Percentiles rank a stretch among this genome's conserved stretches.
phyloP scores from a whole-genome alignment of 208 protist species.

The Wallacemonas sp. region DNA sequence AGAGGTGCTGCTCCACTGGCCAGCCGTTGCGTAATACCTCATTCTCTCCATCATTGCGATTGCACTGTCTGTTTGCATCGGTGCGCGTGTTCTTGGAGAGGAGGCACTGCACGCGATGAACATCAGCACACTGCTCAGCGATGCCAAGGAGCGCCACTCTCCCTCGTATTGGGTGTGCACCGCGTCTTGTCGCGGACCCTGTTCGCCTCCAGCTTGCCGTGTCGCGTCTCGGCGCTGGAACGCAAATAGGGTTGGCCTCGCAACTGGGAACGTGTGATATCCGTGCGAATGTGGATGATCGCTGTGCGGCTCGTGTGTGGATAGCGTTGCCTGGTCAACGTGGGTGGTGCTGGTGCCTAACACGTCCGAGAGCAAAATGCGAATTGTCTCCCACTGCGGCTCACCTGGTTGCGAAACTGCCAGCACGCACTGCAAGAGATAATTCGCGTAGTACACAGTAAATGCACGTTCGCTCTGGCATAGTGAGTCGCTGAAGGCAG shows the following conservation, averaged over 20 bases:
- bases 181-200: too few species aligned
- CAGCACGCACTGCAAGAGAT: background rate
- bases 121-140: background rate
- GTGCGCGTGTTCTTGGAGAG: too few species aligned
- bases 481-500: background rate
- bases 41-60: background rate
- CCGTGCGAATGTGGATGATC: too few species aligned
- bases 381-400: constrained; percentile 13
- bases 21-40: background rate
- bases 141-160: constrained; percentile 2
- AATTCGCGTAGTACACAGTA: constrained; percentile 9
- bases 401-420: background rate
- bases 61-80: too few species aligned
- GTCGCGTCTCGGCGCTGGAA: too few species aligned
- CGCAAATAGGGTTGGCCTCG: too few species aligned
- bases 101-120: background rate
- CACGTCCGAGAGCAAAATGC: constrained; percentile 1
- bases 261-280: constrained; percentile 1
- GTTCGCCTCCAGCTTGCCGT: too few species aligned
- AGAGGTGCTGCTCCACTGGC: background rate
- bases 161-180: background rate
- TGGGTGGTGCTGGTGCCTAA: background rate
- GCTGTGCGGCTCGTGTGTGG: too few species aligned
- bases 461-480: background rate
- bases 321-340: background rate